These are phyloP conservation scores for Fusarium transvaalense DNA, from an alignment of 2,329 filamentous ascomycete species.

Conservation along the genomic window DNA sequence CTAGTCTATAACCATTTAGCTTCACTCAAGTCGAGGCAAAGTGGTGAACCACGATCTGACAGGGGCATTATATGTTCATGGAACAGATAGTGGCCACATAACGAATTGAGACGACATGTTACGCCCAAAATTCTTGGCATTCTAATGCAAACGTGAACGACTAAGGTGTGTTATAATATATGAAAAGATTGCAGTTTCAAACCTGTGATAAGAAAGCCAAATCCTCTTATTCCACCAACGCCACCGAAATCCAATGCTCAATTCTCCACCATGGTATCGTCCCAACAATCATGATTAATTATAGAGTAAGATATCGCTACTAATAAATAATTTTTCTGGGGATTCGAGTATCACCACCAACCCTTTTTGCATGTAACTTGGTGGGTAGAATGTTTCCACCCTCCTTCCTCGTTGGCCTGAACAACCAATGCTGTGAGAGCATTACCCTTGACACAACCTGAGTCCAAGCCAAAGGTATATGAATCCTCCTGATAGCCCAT, in stretches of 20 bases:
- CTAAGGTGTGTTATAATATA: neutral
- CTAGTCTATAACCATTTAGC: slow-evolving; percentile 9
- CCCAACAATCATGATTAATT: slow-evolving; percentile 18
- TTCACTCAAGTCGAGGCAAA: slow-evolving; percentile 5
- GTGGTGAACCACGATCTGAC: slow-evolving; percentile 10
- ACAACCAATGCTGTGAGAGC: slow-evolving; percentile 83
- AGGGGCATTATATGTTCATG: neutral
- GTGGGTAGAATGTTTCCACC: slow-evolving; percentile 54
- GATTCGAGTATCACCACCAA: slow-evolving; percentile 33
- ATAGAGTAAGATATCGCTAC: slow-evolving; percentile 5
- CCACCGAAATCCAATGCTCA: slow-evolving; percentile 19
- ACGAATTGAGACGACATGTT: slow-evolving; percentile 34
- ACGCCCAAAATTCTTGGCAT: slow-evolving; percentile 2
- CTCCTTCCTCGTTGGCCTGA: slow-evolving; percentile 58
- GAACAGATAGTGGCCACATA: slow-evolving; percentile 29
- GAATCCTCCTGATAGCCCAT: slow-evolving; percentile 70
- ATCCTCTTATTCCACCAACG: slow-evolving; percentile 27
- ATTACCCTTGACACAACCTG: slow-evolving; percentile 81
- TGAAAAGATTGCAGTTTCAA: slow-evolving; percentile 1
- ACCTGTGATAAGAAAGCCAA: slow-evolving; percentile 7
- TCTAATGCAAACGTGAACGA: neutral
- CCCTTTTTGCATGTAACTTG: slow-evolving; percentile 57
- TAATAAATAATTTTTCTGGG: neutral
- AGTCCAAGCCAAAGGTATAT: slow-evolving; percentile 88
- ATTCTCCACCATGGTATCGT: slow-evolving; percentile 3